Conservation (phyloP, 2,329 filamentous ascomycete species). For the Hirsutella rhossiliensis region DNA sequence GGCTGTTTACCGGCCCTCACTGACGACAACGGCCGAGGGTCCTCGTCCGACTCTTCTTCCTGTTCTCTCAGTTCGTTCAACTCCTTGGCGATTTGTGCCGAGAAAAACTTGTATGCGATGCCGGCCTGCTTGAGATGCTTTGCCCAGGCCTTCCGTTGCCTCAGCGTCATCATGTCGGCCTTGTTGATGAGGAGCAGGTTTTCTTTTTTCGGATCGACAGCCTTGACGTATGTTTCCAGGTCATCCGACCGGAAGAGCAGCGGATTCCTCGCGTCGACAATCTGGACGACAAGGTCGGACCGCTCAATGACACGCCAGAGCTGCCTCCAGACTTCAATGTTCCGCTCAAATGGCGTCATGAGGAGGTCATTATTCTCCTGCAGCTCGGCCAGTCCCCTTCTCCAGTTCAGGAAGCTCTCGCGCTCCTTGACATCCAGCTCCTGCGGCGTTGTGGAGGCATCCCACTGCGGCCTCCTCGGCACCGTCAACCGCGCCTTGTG, state of each 20-base stretch:
- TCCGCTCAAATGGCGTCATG: constrained; percentile 96
- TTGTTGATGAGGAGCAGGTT: constrained; percentile 95
- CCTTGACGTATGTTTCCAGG: constrained; percentile 86
- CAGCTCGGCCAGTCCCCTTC: constrained; percentile 79
- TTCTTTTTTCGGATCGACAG: constrained; percentile 75
- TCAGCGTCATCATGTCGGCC: constrained; percentile 93
- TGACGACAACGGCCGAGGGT: constrained; percentile 8
- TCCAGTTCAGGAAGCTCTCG: constrained; percentile 75
- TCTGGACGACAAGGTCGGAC: constrained; percentile 91
- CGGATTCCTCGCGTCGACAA: constrained; percentile 93
- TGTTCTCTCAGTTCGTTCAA: constrained; percentile 61
- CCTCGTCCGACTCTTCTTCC: constrained; percentile 32
- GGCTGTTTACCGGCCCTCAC: constrained; percentile 17
- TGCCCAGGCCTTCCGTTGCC: constrained; percentile 76
- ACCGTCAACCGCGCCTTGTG: constrained; percentile 76
- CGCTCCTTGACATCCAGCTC: constrained; percentile 72
- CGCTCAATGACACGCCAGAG: constrained; percentile 96
- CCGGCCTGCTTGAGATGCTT: constrained; percentile 68
- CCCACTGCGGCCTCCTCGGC: constrained; percentile 81
- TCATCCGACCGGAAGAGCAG: constrained; percentile 90
- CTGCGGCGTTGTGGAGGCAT: constrained; percentile 68
- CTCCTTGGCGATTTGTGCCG: constrained; percentile 83
- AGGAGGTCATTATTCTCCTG: constrained; percentile 90
- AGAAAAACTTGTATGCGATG: constrained; percentile 94
- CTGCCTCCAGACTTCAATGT: constrained; percentile 95